Base-by-base conservation (phyloP, 2,329 filamentous ascomycete genomes). In the Penicillium sp. region DNA sequence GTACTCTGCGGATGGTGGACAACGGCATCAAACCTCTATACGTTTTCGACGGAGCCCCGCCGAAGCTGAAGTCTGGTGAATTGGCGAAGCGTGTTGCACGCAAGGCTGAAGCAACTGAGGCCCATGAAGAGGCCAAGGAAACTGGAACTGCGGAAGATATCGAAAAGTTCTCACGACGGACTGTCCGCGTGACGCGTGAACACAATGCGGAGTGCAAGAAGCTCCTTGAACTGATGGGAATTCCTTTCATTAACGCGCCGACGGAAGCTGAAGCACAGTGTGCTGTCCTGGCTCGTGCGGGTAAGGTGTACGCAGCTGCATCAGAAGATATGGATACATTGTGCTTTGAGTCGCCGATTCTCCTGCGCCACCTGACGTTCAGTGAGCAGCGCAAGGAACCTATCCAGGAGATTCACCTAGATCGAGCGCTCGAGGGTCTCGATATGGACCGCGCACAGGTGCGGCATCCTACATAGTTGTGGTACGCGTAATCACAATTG, bases 321-420 rank as follows among this genome's bases (percentile, higher is more conserved):
- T 95, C 87, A 57, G 93, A 98, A 72, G 93, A 98, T 72, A 98
- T 98, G 93, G 93, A 98, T 66, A 98, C 93, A 0, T 75, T 98
- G 48, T 97, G 91, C 64, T 98, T 98, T 70, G 83, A 96, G 63
- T 79, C 90, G 45, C 93, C 93, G 0, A 90, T 98, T 52, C 74
- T 98, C 41, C 74, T 98, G 56, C 81, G 93, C 43, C 90, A 98
- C 71, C 79, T 98, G 56, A 98, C 93, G 2, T 97, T 96, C 69
- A 94, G 88, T 65, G 93, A 98, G 75, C 89, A 95, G 74, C 81
- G 91, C 56, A 98, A 98, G 72, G 90, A 97, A 68, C 93, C 93
- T 0, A 96, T 98, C 59, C 90, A 94, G 63, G 93, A 98, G 69
- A 95, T 98, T 44, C 84, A 88, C 62, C 73, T 97, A 15, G 84